Evolutionary conservation across 257 asterid species (phyloP).

Genomic region (Fraxinus excelsior): DNA sequence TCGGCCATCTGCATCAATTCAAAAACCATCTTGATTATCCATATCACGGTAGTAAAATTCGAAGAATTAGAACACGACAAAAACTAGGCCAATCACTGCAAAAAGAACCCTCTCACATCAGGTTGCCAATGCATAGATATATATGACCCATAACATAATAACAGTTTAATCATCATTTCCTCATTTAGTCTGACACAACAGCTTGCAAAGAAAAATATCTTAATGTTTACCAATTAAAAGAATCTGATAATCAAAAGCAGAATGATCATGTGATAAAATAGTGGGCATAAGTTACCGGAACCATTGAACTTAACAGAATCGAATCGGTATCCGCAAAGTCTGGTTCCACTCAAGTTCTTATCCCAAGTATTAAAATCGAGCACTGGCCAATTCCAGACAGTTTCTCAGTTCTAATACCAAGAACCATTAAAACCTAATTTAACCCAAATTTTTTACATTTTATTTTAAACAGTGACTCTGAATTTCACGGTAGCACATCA

Average conservation of each 20-base stretch:
- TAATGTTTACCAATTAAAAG: neutral
- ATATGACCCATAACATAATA: neutral
- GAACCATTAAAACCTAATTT: neutral
- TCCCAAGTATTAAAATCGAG: neutral
- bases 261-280: neutral
- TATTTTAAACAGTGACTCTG: neutral
- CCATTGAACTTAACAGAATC: neutral
- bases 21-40: neutral
- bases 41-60: neutral
- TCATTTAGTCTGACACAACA: neutral
- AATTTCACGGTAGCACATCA: too few species aligned
- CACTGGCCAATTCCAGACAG: neutral
- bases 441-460: too few species aligned
- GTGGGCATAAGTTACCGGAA: neutral
- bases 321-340: neutral
- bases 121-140: neutral
- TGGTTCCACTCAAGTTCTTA: neutral
- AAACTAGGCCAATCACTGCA: neutral
- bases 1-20: conserved; percentile 78
- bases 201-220: neutral
- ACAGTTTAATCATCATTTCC: neutral
- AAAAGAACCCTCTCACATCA: neutral
- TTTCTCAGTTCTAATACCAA: too few species aligned
- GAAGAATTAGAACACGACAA: neutral
- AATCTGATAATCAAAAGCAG: neutral